Conservation (phyloP, 768 basidiomycete genomes). For the Pleurotus sapidus region DNA sequence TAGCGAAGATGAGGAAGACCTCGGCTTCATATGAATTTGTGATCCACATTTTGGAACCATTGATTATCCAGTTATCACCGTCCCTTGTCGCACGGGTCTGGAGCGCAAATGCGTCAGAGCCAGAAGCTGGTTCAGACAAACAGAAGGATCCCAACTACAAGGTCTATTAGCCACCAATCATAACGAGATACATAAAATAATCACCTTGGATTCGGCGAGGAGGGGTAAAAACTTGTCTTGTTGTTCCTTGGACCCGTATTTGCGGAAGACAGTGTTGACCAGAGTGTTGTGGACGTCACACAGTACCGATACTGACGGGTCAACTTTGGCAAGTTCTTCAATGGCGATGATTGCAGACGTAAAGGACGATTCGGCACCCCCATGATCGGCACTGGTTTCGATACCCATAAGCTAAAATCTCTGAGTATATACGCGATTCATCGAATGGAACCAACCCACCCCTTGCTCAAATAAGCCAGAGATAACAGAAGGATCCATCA, state of each 20-base stretch:
- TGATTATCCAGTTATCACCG: constrained; percentile 82
- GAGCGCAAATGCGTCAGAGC: constrained; percentile 96
- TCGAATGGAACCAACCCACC: constrained; percentile 40
- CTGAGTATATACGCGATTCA: too few relatives aligned
- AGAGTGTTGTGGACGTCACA: constrained; percentile 99
- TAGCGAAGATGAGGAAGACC: constrained; percentile 93
- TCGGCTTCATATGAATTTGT: constrained; percentile 94
- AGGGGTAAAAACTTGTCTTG: constrained; percentile 86
- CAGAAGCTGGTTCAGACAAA: constrained; percentile 87
- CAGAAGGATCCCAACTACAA: constrained; percentile 92
- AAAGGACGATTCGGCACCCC: constrained; percentile 89
- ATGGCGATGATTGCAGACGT: constrained; percentile 95
- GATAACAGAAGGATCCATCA: constrained; percentile 87
- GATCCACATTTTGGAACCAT: constrained; percentile 99
- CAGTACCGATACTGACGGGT: constrained; percentile 94
- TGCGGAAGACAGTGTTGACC: constrained; percentile 90
- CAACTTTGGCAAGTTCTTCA: constrained; percentile 94
- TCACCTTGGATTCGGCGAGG: constrained; percentile 74
- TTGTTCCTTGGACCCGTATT: constrained; percentile 81
- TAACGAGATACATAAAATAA: constrained; percentile 2
- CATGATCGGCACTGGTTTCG: constrained; percentile 80
- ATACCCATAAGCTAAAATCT: constrained; percentile 88
- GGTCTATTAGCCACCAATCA: not conserved
- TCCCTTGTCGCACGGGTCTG: constrained; percentile 90
- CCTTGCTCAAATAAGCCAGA: constrained; percentile 93